phyloP scores from a whole-genome alignment of 257 asterid genomes.

The Fraxinus excelsior region DNA sequence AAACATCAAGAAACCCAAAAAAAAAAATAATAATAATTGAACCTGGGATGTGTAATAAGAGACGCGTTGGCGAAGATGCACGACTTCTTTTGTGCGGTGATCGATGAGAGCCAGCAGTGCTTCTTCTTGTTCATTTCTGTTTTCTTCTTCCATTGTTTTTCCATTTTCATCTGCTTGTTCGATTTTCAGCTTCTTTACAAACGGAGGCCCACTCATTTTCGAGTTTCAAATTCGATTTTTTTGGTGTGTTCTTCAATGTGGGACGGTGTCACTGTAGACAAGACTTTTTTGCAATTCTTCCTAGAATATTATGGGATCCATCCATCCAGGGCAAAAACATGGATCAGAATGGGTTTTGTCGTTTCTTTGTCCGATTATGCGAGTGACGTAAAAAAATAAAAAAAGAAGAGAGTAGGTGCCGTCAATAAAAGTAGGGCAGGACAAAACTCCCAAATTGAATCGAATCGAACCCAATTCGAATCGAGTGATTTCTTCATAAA shows the following conservation, averaged over 20 bases:
- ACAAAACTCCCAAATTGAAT: too few relatives aligned
- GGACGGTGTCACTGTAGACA: background rate
- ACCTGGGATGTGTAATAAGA: slow-evolving; percentile 23
- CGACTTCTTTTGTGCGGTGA: slow-evolving; percentile 26
- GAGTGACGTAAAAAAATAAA: too few relatives aligned
- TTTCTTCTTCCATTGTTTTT: slow-evolving; percentile 20
- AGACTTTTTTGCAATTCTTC: background rate
- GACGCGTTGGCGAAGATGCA: slow-evolving; percentile 9
- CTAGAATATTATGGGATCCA: background rate
- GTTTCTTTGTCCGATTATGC: background rate
- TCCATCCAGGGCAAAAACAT: background rate
- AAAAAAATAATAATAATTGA: background rate
- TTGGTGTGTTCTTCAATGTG: background rate
- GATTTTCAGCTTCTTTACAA: background rate
- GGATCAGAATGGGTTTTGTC: background rate
- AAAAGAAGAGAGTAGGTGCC: too few relatives aligned
- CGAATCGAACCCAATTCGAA: too few relatives aligned
- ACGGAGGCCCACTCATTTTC: slow-evolving; percentile 4
- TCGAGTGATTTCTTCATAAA: too few relatives aligned
- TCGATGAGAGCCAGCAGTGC: slow-evolving; percentile 17
- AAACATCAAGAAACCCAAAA: background rate
- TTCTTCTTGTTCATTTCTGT: slow-evolving; percentile 28
- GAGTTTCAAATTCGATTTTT: slow-evolving; percentile 30
- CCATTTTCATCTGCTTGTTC: slow-evolving; percentile 13
- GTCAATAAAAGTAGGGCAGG: too few relatives aligned